Evolutionary conservation across 2,329 filamentous ascomycete species (phyloP).

Genomic region (Cladosporium sp.): DNA sequence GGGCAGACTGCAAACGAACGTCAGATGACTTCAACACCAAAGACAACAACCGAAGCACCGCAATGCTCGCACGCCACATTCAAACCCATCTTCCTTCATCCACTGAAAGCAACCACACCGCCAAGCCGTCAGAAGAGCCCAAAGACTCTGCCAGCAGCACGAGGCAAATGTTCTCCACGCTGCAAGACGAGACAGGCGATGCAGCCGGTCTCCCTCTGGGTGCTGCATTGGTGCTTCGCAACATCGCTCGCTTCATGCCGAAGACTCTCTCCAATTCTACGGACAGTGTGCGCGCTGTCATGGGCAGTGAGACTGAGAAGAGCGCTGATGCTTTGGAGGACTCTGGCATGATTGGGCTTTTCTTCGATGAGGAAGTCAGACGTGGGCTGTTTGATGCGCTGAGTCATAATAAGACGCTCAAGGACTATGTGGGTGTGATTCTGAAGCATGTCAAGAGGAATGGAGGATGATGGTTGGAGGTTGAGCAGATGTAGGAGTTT

Average conservation of each 20-base stretch:
- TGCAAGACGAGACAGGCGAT: conserved; percentile 49
- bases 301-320: conserved; percentile 10
- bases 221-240: conserved; percentile 71
- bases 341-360: conserved; percentile 16
- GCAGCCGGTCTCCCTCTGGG: conserved; percentile 76
- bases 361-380: conserved; percentile 22
- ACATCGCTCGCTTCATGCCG: conserved; percentile 58
- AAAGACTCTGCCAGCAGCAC: background rate
- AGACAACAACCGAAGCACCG: conserved; percentile 17
- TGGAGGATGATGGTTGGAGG: background rate
- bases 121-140: background rate
- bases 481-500: background rate
- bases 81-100: conserved; percentile 60
- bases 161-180: conserved; percentile 34
- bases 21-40: conserved; percentile 25
- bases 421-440: conserved; percentile 22
- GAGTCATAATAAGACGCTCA: conserved; percentile 22
- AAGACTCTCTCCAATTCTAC: conserved; percentile 16
- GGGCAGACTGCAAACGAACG: conserved; percentile 63
- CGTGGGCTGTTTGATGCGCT: conserved; percentile 24
- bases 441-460: conserved; percentile 15
- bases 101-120: conserved; percentile 23
- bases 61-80: conserved; percentile 49
- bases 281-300: conserved; percentile 9
- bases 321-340: conserved; percentile 12